Percentiles rank a stretch among this genome's conserved stretches.
Evolutionary conservation across 2,329 filamentous ascomycete genomes (phyloP).

Genomic region (Talaromyces sp.): DNA sequence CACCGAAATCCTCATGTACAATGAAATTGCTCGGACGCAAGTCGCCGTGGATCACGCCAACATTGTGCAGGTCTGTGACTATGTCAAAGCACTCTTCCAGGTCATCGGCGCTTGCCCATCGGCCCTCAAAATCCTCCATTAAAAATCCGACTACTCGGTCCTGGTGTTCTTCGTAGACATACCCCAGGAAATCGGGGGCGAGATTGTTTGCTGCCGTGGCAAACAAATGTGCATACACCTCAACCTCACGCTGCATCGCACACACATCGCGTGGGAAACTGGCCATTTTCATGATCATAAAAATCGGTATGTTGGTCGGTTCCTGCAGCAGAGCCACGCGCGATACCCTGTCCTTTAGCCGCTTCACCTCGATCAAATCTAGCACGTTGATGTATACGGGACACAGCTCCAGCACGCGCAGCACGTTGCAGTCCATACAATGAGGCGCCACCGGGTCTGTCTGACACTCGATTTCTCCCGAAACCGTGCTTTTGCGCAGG

Average conservation of each 20-base stretch:
- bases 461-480: not conserved
- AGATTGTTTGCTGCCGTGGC: not conserved
- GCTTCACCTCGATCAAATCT: not conserved
- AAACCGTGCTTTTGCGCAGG: not conserved
- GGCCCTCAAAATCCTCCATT: slow-evolving; percentile 28
- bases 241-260: not conserved
- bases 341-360: not conserved
- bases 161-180: not conserved
- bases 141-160: slow-evolving; percentile 32
- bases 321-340: not conserved
- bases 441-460: not conserved
- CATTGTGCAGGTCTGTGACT: slow-evolving; percentile 15
- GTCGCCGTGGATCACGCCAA: slow-evolving; percentile 31
- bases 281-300: not conserved
- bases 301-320: not conserved
- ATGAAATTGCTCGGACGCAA: slow-evolving; percentile 38
- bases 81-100: slow-evolving; percentile 17
- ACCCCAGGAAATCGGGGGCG: not conserved
- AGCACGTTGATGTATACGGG: not conserved
- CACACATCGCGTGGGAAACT: not conserved
- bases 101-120: slow-evolving; percentile 17
- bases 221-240: not conserved
- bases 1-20: slow-evolving; percentile 10
- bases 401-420: not conserved
- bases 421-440: not conserved